Percentiles rank a stretch among this genome's conserved stretches.
phyloP scores from a whole-genome alignment of 2,329 filamentous ascomycete genomes.

The Stenocarpella maydis region DNA sequence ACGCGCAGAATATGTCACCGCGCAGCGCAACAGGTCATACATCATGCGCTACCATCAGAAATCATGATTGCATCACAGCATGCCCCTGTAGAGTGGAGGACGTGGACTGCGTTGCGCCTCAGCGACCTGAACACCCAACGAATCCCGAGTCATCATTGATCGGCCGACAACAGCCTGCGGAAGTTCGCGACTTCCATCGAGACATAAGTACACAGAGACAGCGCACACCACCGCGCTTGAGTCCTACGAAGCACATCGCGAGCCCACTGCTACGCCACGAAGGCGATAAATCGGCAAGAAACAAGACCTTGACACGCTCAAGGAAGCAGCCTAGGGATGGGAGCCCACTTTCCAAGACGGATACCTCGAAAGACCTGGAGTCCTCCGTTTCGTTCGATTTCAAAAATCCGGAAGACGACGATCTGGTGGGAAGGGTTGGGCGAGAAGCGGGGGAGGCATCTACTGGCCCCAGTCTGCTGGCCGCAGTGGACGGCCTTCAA shows the following conservation, averaged over 20 bases:
- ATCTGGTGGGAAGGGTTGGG: not conserved
- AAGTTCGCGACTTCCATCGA: not conserved
- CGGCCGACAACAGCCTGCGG: not conserved
- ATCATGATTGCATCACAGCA: conserved; percentile 16
- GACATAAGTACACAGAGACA: not conserved
- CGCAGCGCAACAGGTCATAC: not conserved
- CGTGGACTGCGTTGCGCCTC: conserved; percentile 23
- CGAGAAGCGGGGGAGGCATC: not conserved
- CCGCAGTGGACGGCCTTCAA: not conserved
- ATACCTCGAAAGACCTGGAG: not conserved
- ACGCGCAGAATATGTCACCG: not conserved
- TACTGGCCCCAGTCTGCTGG: not conserved
- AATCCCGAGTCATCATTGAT: not conserved
- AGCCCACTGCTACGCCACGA: not conserved
- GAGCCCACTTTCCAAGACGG: not conserved
- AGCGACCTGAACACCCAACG: not conserved
- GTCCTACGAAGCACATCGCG: not conserved
- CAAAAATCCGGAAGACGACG: not conserved
- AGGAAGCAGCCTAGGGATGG: not conserved
- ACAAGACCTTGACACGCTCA: not conserved
- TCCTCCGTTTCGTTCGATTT: too few relatives aligned
- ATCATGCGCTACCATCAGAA: not conserved
- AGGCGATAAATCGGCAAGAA: not conserved
- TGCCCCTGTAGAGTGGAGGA: conserved; percentile 26
- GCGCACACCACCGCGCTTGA: not conserved